Evolutionary conservation across 805 yeast genomes (phyloP).

Genomic region (Pichia kluyveri): DNA sequence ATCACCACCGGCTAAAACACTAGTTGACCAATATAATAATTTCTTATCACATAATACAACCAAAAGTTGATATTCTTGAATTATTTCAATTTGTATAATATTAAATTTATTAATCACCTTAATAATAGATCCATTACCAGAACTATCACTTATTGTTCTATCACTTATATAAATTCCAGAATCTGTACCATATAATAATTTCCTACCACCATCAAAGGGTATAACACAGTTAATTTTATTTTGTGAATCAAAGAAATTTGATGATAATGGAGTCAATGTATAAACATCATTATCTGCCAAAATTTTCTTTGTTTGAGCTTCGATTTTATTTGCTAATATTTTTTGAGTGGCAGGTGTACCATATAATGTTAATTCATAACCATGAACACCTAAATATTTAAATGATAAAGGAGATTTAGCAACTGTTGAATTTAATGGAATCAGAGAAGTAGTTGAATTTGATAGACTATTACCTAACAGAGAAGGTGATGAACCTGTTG

Average conservation of each 20-base stretch:
- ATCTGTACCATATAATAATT: constrained; percentile 84
- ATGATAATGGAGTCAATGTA: constrained; percentile 65
- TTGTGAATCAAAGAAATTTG: constrained; percentile 62
- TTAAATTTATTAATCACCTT: constrained; percentile 66
- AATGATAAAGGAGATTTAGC: constrained; percentile 41
- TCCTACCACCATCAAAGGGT: constrained; percentile 91
- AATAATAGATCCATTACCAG: constrained; percentile 34
- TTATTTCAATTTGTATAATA: constrained; percentile 81
- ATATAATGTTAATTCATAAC: constrained; percentile 43
- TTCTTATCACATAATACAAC: constrained; percentile 77
- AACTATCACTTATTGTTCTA: constrained; percentile 28
- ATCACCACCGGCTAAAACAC: constrained; percentile 44
- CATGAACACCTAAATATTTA: constrained; percentile 44
- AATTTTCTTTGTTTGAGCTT: constrained; percentile 67
- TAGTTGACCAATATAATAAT: constrained; percentile 69
- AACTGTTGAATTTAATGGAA: constrained; percentile 17
- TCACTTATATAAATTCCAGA: constrained; percentile 83
- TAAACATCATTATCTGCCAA: constrained; percentile 70
- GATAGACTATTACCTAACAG: constrained; percentile 12
- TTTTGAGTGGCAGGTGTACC: constrained; percentile 62
- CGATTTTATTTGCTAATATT: constrained; percentile 71
- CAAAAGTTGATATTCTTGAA: constrained; percentile 83
- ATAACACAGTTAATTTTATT: constrained; percentile 85
- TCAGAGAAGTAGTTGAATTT: constrained; percentile 10
- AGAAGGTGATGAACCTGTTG: constrained; percentile 24